Evolutionary conservation across 129 eudicot species (phyloP), one percentile per base, ranked within the genome.

Genomic region (Helianthus tuberosus): DNA sequence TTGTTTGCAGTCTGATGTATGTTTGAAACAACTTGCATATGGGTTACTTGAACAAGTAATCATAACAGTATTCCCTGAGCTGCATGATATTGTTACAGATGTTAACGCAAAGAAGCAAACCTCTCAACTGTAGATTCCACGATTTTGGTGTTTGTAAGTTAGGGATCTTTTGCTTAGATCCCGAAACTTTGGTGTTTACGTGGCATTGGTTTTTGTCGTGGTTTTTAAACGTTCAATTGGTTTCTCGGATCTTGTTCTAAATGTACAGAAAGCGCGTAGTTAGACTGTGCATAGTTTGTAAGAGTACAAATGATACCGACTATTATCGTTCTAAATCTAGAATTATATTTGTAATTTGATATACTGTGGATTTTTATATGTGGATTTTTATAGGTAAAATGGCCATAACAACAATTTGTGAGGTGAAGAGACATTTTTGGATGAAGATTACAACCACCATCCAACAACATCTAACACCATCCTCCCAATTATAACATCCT

Each of bases 1-100:
- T 27, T 15, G 43, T 57, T 20, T 71, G 89, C 90, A 94, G 99
- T 94, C 99, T 47, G 71, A 87, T 6, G 78, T 91, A 17, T 94
- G 96, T 77, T 76, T 94, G 82, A 94, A 94, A 84, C 99, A 94
- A 79, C 94, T 94, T 70, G 89, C 90, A 1, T 94, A 86, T 14
- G 87, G 88, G 49, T 81, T 88, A 55, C 88, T 94, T 11, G 99
- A 94, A 81, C 97, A 88, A 13, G 84, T 91, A 27, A 85, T 94
- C 35, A 63, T 94, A 72, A 85, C 99, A 13, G 74, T 91, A 6
- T 94, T 94, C 57, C 99, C 99, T 0, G 99, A 94, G 86, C 64
- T 94, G 77, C 87, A 89, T 50, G 94, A 88, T 32, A 54, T 88
- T 8, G 82, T 91, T 61, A 64, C 72, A 64, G 97, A 94, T 74